Conservation (phyloP, 2,329 filamentous ascomycete species). For the Hortaea werneckii region DNA sequence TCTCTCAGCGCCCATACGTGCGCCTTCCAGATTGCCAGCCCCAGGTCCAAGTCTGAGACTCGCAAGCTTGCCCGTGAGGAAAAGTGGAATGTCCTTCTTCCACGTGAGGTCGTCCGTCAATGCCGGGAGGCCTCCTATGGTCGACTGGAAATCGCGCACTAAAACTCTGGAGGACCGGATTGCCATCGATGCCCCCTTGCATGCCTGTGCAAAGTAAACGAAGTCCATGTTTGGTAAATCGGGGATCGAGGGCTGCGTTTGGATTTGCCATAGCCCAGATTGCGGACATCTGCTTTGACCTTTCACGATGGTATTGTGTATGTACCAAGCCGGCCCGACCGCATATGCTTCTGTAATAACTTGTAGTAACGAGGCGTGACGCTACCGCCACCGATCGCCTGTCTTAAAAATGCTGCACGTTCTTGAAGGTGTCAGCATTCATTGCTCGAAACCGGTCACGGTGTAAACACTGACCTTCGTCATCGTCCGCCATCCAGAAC, state of each 20-base stretch:
- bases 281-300: conserved; percentile 41
- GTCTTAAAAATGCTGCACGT: conserved; percentile 53
- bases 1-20: conserved; percentile 61
- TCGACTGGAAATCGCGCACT: conserved; percentile 50
- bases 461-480: conserved; percentile 37
- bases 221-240: conserved; percentile 49
- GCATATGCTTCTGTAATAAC: conserved; percentile 51
- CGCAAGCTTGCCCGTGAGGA: conserved; percentile 59
- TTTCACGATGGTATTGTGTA: conserved; percentile 46
- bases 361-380: conserved; percentile 60
- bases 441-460: background rate
- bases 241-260: conserved; percentile 43
- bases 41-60: conserved; percentile 60
- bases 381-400: conserved; percentile 65
- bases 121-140: conserved; percentile 58
- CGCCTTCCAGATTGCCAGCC: conserved; percentile 64
- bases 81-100: conserved; percentile 61
- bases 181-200: conserved; percentile 48
- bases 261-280: conserved; percentile 41
- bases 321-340: conserved; percentile 42
- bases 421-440: conserved; percentile 30
- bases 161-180: conserved; percentile 54
- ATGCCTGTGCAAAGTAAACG: conserved; percentile 71
- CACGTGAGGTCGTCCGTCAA: conserved; percentile 69
- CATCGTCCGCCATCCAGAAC: conserved; percentile 67